These are phyloP conservation scores for Boletus holoroseus DNA, from an alignment of 1,284 basidiomycete genomes.

Conservation along the genomic window DNA sequence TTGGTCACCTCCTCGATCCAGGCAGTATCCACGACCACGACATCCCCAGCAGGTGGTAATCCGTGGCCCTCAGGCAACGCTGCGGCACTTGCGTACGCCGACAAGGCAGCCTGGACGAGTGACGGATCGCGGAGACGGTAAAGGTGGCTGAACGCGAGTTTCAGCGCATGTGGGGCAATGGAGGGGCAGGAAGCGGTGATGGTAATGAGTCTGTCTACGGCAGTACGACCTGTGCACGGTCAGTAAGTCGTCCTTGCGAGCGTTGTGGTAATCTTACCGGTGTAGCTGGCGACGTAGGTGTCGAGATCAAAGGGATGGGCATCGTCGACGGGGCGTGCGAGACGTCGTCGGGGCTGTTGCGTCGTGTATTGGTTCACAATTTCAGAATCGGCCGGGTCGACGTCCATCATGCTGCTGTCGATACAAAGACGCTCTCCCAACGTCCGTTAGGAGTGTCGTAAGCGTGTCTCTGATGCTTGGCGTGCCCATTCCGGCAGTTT, in stretches of 20 bases:
- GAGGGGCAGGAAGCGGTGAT: slow-evolving; percentile 60
- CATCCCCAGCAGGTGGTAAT: slow-evolving; percentile 44
- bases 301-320: slow-evolving; percentile 78
- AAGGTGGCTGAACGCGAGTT: slow-evolving; percentile 57
- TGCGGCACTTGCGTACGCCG: slow-evolving; percentile 52
- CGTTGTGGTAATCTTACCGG: slow-evolving; percentile 17
- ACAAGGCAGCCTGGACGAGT: slow-evolving; percentile 51
- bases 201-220: slow-evolving; percentile 62
- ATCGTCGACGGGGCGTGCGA: slow-evolving; percentile 52
- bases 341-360: slow-evolving; percentile 17
- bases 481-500: not conserved
- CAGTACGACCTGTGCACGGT: slow-evolving; percentile 51
- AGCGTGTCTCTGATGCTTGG: not conserved
- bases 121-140: slow-evolving; percentile 55
- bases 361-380: slow-evolving; percentile 11
- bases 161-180: slow-evolving; percentile 63
- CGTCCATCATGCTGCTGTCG: slow-evolving; percentile 25
- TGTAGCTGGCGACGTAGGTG: slow-evolving; percentile 36
- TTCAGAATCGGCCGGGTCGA: slow-evolving; percentile 30
- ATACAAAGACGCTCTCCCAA: not conserved
- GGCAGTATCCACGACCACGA: slow-evolving; percentile 46
- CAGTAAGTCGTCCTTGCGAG: not conserved
- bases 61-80: slow-evolving; percentile 36
- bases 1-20: slow-evolving; percentile 64
- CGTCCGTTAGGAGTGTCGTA: slow-evolving; percentile 6